These are phyloP conservation scores for Atractiella rhizophila DNA, from an alignment of 768 basidiomycete species.

Conservation along the genomic window DNA sequence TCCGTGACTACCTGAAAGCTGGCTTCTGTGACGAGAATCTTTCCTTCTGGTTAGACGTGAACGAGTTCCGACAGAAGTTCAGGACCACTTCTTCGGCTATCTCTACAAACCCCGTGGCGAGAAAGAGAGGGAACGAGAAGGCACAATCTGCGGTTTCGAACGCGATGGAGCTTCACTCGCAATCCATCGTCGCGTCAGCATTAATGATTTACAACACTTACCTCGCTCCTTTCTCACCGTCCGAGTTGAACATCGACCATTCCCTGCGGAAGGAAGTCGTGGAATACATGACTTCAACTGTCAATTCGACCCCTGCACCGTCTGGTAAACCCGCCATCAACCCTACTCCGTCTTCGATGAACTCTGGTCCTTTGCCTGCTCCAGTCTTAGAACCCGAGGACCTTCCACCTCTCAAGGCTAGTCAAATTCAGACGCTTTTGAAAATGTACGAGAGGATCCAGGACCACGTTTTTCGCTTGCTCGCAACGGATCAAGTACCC, in stretches of 20 bases:
- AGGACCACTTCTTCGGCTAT: constrained; percentile 79
- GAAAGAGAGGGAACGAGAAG: neutral
- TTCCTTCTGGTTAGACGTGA: constrained; percentile 87
- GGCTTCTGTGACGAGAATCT: constrained; percentile 99
- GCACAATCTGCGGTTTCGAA: neutral
- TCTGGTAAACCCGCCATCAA: neutral
- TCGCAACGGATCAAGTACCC: constrained; percentile 98
- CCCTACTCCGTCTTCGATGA: constrained; percentile 2
- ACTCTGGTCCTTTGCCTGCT: neutral
- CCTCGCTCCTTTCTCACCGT: constrained; percentile 77
- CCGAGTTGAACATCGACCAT: constrained; percentile 96
- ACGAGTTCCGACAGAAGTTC: constrained; percentile 91
- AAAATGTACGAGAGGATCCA: constrained; percentile 86
- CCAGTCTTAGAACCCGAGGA: constrained; percentile 21
- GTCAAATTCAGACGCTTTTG: constrained; percentile 81
- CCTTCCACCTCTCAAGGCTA: constrained; percentile 51
- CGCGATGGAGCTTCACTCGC: constrained; percentile 97
- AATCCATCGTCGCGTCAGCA: constrained; percentile 75
- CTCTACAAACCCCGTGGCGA: constrained; percentile 15
- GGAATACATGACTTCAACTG: constrained; percentile 20
- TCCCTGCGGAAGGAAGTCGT: constrained; percentile 80
- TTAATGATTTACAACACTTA: constrained; percentile 70
- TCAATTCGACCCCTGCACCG: neutral
- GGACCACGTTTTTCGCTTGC: constrained; percentile 80
- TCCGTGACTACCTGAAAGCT: constrained; percentile 74